Base-by-base conservation (phyloP, 2,329 filamentous ascomycete genomes). In the Colletotrichum scovillei region DNA sequence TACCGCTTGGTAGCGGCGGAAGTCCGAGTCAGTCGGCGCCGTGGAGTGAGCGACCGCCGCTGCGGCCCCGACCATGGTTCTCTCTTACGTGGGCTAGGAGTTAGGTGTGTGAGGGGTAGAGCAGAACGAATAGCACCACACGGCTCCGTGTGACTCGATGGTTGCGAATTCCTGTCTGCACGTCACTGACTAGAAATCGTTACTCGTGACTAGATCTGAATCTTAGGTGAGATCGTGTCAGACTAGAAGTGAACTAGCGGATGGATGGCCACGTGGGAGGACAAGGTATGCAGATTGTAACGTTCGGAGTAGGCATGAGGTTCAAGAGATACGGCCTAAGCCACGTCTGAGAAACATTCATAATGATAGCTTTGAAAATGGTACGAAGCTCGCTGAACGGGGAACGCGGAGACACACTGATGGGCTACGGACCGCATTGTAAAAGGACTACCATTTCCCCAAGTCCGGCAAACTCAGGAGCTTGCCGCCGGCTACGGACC, bases 1-100 rank as follows among this genome's bases (percentile, higher is more conserved):
- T 63, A 89, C 89, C 24, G 84, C 79, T 86, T 90, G 87, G 76
- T 91, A 91, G 80, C 86, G 66, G 64, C 90, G 80, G 80, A 88
- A 79, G 84, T 85, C 73, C 79, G 65, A 59, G 28, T 58, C 53
- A 14, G 79, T 76, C 12, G 78, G 78, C 32, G 62, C 63, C 5
- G 78, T 77, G 30, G 72, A 71, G 69, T 74, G 77, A 28, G 73
- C 75, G 9, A 73, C 64, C 42, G 67, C 69, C 38, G 78, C 77
- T 12, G 75, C 77, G 32, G 76, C 76, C 28, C 70, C 71, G 75
- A 75, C 63, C 64, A 63, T 62, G 26, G 26, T 24, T 42, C 74
- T 77, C 32, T 75, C 76, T 28, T 42, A 19, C 7, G 68, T 69
- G 75, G 73, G 63, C 32, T 35, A 35, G 11, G 11, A 12, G 4